Conservation (phyloP, 2,329 filamentous ascomycete species). For the Cladosporium sp. region DNA sequence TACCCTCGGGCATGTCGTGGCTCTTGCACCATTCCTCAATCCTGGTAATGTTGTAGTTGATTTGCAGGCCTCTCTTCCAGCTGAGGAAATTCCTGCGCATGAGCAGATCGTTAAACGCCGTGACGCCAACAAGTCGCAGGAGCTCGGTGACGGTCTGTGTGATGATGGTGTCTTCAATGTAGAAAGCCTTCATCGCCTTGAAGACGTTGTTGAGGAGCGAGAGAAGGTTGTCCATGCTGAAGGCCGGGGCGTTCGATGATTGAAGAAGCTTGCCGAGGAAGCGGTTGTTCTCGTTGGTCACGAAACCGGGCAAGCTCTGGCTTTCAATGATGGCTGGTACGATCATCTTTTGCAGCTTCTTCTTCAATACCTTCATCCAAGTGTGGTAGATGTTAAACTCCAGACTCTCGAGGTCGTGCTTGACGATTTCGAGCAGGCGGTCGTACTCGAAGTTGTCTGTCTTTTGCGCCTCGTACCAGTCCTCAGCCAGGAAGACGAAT, state of each 20-base stretch:
- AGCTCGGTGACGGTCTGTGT: slow-evolving; percentile 94
- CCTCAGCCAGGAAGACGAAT: slow-evolving; percentile 97
- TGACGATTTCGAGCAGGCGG: slow-evolving; percentile 94
- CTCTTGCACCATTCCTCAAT: slow-evolving; percentile 99
- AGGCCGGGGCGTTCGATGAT: slow-evolving; percentile 86
- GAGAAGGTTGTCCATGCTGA: slow-evolving; percentile 98
- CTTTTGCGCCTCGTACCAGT: slow-evolving; percentile 99
- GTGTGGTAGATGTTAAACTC: slow-evolving; percentile 99
- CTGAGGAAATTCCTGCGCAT: slow-evolving; percentile 98
- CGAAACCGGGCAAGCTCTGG: slow-evolving; percentile 94
- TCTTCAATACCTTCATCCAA: slow-evolving; percentile 99
- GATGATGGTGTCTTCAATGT: slow-evolving; percentile 93
- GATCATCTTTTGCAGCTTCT: slow-evolving; percentile 99
- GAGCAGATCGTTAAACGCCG: slow-evolving; percentile 94
- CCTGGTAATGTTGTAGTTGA: slow-evolving; percentile 99
- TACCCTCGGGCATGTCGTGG: slow-evolving; percentile 98
- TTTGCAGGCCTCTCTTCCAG: slow-evolving; percentile 98
- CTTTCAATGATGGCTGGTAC: slow-evolving; percentile 99
- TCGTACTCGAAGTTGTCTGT: slow-evolving; percentile 99
- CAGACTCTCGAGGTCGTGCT: slow-evolving; percentile 95
- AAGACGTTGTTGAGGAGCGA: slow-evolving; percentile 95
- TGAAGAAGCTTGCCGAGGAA: slow-evolving; percentile 97
- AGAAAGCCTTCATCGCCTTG: slow-evolving; percentile 98
- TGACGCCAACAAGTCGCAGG: slow-evolving; percentile 88
- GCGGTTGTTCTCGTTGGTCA: slow-evolving; percentile 96